Evolutionary conservation across 495 filamentous ascomycete species (phyloP).

Genomic region (Hypomontagnella submonticulosa): DNA sequence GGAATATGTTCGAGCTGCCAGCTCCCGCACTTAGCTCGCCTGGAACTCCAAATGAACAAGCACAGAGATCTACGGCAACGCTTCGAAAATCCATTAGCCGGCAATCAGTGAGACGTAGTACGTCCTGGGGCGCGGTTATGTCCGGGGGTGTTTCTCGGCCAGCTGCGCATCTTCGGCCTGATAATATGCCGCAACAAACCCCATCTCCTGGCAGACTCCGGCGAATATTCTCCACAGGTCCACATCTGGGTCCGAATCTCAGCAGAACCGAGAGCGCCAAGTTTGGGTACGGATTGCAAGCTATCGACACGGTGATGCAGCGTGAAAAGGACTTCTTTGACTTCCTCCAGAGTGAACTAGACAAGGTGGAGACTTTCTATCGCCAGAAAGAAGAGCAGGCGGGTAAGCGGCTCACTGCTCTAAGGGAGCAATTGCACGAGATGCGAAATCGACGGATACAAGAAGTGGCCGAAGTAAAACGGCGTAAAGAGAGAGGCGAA

Average conservation of each 20-base stretch:
- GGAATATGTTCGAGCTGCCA: slow-evolving; percentile 69
- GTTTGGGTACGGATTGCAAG: slow-evolving; percentile 47
- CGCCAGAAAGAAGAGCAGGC: slow-evolving; percentile 83
- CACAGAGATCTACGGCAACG: slow-evolving; percentile 10
- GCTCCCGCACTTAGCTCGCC: slow-evolving; percentile 75
- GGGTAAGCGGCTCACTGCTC: slow-evolving; percentile 69
- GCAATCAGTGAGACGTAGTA: slow-evolving; percentile 31
- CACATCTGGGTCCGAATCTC: slow-evolving; percentile 16
- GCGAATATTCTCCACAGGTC: slow-evolving; percentile 43
- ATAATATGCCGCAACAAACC: slow-evolving; percentile 14
- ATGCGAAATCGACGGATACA: slow-evolving; percentile 83
- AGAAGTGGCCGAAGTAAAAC: slow-evolving; percentile 67
- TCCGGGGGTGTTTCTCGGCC: slow-evolving; percentile 8
- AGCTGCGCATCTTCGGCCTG: slow-evolving; percentile 8
- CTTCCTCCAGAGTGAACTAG: slow-evolving; percentile 81
- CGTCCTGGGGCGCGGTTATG: slow-evolving; percentile 18
- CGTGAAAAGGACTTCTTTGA: slow-evolving; percentile 80
- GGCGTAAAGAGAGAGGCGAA: slow-evolving; percentile 42
- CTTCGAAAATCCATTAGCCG: slow-evolving; percentile 27
- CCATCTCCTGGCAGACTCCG: slow-evolving; percentile 28
- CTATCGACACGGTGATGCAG: slow-evolving; percentile 60
- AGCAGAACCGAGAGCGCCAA: slow-evolving; percentile 28
- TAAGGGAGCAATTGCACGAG: slow-evolving; percentile 84
- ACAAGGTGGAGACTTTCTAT: slow-evolving; percentile 89
- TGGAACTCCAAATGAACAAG: slow-evolving; percentile 50